Base-by-base conservation (phyloP, 108 stramenopile genomes). In the Schizochytrium sp. region DNA sequence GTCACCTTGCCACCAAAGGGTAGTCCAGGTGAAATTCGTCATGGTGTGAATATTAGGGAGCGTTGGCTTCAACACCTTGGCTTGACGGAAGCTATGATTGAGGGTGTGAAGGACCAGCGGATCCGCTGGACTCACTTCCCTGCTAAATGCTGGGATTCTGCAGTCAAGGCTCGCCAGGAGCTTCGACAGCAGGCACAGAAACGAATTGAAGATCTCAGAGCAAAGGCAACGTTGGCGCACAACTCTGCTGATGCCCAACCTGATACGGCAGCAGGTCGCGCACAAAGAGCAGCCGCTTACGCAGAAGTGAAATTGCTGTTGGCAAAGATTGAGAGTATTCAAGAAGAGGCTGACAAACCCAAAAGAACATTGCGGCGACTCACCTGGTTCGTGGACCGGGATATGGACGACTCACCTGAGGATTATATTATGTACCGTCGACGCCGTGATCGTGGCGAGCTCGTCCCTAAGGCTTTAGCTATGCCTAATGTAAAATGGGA, bases 331-430 rank as follows among this genome's bases (percentile, higher is more conserved):
- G 64, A 69, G 12, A 38, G 64, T 44, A 15, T 69, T 44, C 64
- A 69, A 44, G 3, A 69, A 2, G 64, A 69, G 44, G 64, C 28
- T 12, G 64, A 69, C 10, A 69, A 69, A 69, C 64, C 64, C 2
- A 69, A 69, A 44, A 38, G 64, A 38, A 69, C 64, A 44, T 44
- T 69, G 5, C 64, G 64, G 44, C 64, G 64, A 7, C 64, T 69
- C 64, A 69, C 64, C 8, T 69, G 64, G 64, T 69, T 44, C 64
- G 64, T 69, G 19, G 64, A 69, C 28, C 64, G 64, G 42, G 64
- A 69, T 2, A 44, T 44, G 64, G 15, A 69, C 28, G 64, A 69
- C 28, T 69, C 64, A 7, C 64, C 64, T 38, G 64, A 69, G 44
- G 64, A 69, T 38, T 69, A 44, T 2, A 69, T 69, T 3, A 69